phyloP scores from a whole-genome alignment of 148 eudicot species.

The Mesembryanthemum crystallinum region DNA sequence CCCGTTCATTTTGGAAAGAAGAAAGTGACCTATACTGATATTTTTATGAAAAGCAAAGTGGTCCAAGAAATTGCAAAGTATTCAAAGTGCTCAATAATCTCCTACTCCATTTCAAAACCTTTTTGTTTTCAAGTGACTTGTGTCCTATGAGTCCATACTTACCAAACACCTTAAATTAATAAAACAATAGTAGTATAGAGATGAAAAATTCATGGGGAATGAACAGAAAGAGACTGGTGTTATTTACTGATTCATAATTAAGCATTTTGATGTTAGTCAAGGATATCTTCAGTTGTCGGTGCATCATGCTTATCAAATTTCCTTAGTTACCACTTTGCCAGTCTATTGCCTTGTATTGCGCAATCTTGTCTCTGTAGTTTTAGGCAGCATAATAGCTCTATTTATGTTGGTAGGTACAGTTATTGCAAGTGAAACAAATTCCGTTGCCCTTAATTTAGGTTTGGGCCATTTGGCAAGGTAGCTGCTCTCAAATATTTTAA shows the following conservation, averaged over 20 bases:
- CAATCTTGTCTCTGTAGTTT: background rate
- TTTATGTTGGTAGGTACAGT: slow-evolving; percentile 7
- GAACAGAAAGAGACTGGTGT: background rate
- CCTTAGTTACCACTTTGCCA: background rate
- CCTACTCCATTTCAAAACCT: slow-evolving; percentile 9
- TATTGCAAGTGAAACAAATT: background rate
- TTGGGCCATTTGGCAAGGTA: slow-evolving; percentile 9
- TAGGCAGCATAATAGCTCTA: background rate
- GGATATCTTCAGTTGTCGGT: background rate
- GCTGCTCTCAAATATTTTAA: background rate
- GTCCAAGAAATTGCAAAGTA: slow-evolving; percentile 16
- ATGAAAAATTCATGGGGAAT: background rate
- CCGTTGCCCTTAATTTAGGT: background rate
- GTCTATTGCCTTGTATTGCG: background rate
- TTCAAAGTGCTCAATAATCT: slow-evolving; percentile 12
- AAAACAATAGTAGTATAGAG: background rate
- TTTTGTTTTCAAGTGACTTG: background rate
- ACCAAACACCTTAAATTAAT: background rate
- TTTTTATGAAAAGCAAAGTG: slow-evolving; percentile 21
- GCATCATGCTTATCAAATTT: background rate
- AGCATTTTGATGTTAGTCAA: background rate
- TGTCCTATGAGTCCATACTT: background rate
- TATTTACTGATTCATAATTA: background rate
- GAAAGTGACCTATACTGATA: slow-evolving; percentile 24
- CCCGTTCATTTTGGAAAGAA: slow-evolving; percentile 4